Evolutionary conservation across 176 grass and related monocot genomes (phyloP).

Genomic region (Aegilops tauschii): DNA sequence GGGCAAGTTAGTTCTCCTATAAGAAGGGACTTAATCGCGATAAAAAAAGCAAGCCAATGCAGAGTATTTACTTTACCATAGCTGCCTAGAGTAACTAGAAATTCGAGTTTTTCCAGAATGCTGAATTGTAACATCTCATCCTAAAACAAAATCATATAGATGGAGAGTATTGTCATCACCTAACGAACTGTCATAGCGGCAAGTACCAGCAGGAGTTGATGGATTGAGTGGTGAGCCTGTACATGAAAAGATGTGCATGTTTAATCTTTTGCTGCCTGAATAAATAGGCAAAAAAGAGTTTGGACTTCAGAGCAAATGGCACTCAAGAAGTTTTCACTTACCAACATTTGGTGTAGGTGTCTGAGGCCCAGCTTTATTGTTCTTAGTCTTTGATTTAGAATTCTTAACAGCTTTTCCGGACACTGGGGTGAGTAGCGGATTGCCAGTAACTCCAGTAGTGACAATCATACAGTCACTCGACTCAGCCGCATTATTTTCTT

Average conservation of each 20-base stretch:
- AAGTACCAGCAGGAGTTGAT: constrained; percentile 70
- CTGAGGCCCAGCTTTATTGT: constrained; percentile 65
- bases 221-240: constrained; percentile 71
- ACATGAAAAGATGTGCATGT: constrained; percentile 4
- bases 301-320: constrained; percentile 13
- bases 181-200: constrained; percentile 96
- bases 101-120: too few species aligned
- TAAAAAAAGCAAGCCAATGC: too few species aligned
- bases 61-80: too few species aligned
- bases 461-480: constrained; percentile 70
- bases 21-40: too few species aligned
- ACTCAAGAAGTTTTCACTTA: constrained; percentile 40
- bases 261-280: constrained; percentile 9
- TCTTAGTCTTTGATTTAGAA: constrained; percentile 68
- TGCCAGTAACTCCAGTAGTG: constrained; percentile 38
- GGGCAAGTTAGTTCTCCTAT: too few species aligned
- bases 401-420: constrained; percentile 67
- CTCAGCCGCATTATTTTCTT: constrained; percentile 65
- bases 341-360: constrained; percentile 88
- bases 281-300: constrained; percentile 7
- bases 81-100: too few species aligned
- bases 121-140: constrained; percentile 12
- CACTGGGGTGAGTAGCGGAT: constrained; percentile 64
- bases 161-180: constrained; percentile 43
- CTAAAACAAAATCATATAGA: background rate